Conservation (phyloP, 169 alveolate species). For the Hammondia hammondi region DNA sequence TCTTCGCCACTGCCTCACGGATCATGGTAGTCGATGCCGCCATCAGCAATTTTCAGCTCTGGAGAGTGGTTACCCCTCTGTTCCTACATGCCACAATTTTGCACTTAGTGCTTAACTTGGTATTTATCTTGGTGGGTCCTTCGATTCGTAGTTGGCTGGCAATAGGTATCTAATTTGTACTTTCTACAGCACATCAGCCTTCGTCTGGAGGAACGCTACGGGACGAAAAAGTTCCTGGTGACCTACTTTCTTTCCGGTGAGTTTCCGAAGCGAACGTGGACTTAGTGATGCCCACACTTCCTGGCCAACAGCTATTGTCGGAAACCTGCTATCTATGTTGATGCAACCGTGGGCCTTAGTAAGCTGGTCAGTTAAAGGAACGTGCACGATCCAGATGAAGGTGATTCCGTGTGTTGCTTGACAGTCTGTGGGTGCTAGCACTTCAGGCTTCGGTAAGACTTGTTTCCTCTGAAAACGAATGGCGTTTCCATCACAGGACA, state of each 20-base stretch:
- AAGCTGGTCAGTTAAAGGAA: background rate
- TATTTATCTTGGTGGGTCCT: slow-evolving; percentile 69
- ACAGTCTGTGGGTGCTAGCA: slow-evolving; percentile 66
- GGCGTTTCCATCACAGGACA: background rate
- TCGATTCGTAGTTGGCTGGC: background rate
- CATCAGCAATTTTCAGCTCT: slow-evolving; percentile 72
- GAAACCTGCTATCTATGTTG: slow-evolving; percentile 56
- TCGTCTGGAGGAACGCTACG: slow-evolving; percentile 46
- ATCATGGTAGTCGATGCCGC: background rate
- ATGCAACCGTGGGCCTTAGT: slow-evolving; percentile 65
- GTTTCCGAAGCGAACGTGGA: background rate
- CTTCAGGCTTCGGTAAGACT: slow-evolving; percentile 62
- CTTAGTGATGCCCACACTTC: background rate
- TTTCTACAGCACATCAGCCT: slow-evolving; percentile 57
- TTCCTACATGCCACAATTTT: slow-evolving; percentile 82
- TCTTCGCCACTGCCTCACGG: background rate
- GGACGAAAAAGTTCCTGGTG: slow-evolving; percentile 44
- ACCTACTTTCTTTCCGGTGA: slow-evolving; percentile 59
- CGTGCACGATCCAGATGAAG: background rate
- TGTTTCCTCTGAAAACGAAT: background rate
- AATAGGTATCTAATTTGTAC: background rate
- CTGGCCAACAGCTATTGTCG: slow-evolving; percentile 46
- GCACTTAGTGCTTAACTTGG: slow-evolving; percentile 80
- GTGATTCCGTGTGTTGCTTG: background rate
- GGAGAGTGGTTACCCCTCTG: slow-evolving; percentile 80